Percentiles rank a stretch among this genome's conserved stretches.
These are phyloP conservation scores for Hydrangea macrophylla DNA, from an alignment of 148 eudicot species.

Conservation along the genomic window DNA sequence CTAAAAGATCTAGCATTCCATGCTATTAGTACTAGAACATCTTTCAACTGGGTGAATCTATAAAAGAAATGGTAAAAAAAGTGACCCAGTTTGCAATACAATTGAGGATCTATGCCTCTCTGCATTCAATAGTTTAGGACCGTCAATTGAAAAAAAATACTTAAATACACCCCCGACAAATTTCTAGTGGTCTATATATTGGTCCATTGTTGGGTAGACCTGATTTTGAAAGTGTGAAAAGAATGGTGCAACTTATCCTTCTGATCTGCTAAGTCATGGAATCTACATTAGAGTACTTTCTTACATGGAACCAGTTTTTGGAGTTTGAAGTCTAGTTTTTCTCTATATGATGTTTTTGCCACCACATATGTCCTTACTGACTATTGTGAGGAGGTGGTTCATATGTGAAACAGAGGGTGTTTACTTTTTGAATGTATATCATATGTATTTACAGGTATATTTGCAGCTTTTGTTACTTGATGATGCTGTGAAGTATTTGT, in stretches of 20 bases:
- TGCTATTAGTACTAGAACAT: not conserved
- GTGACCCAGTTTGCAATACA: not conserved
- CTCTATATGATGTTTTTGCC: not conserved
- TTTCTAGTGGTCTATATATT: not conserved
- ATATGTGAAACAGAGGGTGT: not conserved
- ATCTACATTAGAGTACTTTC: not conserved
- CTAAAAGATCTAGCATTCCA: not conserved
- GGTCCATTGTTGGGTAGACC: not conserved
- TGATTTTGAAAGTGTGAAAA: not conserved
- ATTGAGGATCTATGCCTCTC: not conserved
- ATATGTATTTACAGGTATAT: not conserved
- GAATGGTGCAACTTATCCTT: not conserved
- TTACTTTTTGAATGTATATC: not conserved
- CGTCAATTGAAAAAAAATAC: not conserved
- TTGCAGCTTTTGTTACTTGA: not conserved
- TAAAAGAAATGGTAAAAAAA: not conserved
- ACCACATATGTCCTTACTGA: not conserved
- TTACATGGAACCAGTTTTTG: not conserved
- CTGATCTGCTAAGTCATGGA: not conserved
- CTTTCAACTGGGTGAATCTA: not conserved
- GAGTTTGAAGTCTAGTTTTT: not conserved
- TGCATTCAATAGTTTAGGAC: not conserved
- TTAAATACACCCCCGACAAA: too few relatives aligned
- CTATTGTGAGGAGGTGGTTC: not conserved
- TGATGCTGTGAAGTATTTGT: not conserved